Evolutionary conservation across 73 alveolate genomes (phyloP).

Genomic region (Diophrys sp.): DNA sequence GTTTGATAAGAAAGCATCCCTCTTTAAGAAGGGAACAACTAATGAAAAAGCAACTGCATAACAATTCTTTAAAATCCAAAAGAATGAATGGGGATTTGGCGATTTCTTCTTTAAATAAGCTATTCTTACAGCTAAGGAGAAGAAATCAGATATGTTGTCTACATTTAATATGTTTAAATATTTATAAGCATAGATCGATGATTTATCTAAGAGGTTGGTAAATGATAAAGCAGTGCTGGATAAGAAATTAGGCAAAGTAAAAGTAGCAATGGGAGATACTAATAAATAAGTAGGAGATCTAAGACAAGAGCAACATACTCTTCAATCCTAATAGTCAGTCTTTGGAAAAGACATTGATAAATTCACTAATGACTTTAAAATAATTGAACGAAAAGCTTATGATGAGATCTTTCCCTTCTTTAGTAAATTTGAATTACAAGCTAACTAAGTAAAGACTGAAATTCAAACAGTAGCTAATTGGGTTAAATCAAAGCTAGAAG

Average conservation of each 20-base stretch:
- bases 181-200: neutral
- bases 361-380: neutral
- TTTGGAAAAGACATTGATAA: neutral
- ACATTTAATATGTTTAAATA: neutral
- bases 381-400: neutral
- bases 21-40: too few relatives aligned
- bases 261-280: neutral
- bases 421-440: neutral
- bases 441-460: too few relatives aligned
- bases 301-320: neutral
- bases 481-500: neutral
- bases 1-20: neutral
- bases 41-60: neutral
- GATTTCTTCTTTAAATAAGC: neutral
- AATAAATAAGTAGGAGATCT: neutral
- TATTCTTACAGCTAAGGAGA: neutral
- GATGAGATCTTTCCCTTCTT: neutral
- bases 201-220: neutral
- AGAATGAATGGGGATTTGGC: neutral
- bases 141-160: neutral
- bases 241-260: neutral
- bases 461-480: neutral
- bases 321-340: neutral
- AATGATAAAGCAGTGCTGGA: neutral
- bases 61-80: too few relatives aligned